A percentile compares a stretch with the other conserved stretches of the same genome.
Evolutionary conservation across 768 basidiomycete species (phyloP).

Genomic region (Kwoniella shandongensis): DNA sequence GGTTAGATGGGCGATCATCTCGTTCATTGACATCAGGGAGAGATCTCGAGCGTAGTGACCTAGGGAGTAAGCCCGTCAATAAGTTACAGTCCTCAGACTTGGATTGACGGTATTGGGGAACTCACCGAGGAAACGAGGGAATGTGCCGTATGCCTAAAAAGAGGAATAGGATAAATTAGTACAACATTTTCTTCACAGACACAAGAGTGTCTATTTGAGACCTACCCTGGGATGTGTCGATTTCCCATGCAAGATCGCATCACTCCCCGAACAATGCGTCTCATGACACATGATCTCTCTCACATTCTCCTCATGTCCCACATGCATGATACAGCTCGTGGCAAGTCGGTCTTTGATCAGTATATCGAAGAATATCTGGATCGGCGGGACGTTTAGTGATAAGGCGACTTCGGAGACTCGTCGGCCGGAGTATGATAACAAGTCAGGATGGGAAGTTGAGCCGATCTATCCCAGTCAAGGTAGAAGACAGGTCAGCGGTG

Average conservation of each 20-base stretch:
- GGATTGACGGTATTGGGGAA: background rate
- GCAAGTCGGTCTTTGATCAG: constrained; percentile 42
- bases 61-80: background rate
- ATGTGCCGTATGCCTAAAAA: constrained; percentile 42
- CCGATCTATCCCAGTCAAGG: constrained; percentile 25
- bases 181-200: background rate
- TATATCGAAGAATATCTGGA: constrained; percentile 45
- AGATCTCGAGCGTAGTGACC: constrained; percentile 47
- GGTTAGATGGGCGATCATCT: constrained; percentile 49
- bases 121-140: constrained; percentile 39
- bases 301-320: constrained; percentile 51
- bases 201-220: background rate
- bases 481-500: no score
- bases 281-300: constrained; percentile 43
- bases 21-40: constrained; percentile 24
- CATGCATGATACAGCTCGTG: constrained; percentile 48
- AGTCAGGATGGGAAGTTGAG: constrained; percentile 25
- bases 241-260: constrained; percentile 46
- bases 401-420: constrained; percentile 30
- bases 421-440: constrained; percentile 25
- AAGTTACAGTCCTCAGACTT: background rate
- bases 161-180: background rate
- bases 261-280: constrained; percentile 46
- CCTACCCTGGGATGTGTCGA: constrained; percentile 41
- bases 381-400: constrained; percentile 7